Evolutionary conservation across 768 basidiomycete species (phyloP).

Genomic region (Suillus tomentosus): DNA sequence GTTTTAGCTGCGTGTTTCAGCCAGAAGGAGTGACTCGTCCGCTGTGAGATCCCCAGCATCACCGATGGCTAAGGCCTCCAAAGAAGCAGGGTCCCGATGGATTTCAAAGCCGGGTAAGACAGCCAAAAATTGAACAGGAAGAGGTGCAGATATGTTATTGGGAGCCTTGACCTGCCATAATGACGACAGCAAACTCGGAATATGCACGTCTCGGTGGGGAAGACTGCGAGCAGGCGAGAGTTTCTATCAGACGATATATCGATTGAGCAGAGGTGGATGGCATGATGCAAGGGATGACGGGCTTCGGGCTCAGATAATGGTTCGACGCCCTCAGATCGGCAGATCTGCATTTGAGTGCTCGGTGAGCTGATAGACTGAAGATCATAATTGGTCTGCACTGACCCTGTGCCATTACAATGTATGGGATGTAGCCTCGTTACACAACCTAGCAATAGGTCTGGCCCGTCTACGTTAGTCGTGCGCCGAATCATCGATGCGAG

Average conservation of each 20-base stretch:
- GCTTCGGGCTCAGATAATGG: neutral
- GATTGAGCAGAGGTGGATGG: neutral
- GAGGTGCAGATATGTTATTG: neutral
- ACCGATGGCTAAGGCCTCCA: neutral
- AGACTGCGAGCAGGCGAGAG: neutral
- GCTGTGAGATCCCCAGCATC: neutral
- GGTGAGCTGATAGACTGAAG: neutral
- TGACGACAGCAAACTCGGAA: neutral
- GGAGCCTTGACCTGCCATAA: neutral
- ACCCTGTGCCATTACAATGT: neutral
- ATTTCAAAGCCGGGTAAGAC: neutral
- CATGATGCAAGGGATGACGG: neutral
- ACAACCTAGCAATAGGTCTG: slow-evolving; percentile 1
- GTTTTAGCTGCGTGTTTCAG: neutral
- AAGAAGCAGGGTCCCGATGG: neutral
- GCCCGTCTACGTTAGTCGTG: neutral
- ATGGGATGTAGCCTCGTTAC: too few species aligned
- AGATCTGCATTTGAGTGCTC: neutral
- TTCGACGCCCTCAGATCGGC: neutral
- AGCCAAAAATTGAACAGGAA: neutral
- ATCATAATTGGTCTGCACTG: neutral
- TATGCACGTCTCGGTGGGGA: neutral
- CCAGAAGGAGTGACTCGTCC: neutral
- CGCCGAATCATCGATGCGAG: neutral
- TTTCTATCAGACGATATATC: neutral